These are phyloP conservation scores for Lunasporangiospora selenospora DNA, from an alignment of 192 early-diverging fungal genomes.

Conservation along the genomic window DNA sequence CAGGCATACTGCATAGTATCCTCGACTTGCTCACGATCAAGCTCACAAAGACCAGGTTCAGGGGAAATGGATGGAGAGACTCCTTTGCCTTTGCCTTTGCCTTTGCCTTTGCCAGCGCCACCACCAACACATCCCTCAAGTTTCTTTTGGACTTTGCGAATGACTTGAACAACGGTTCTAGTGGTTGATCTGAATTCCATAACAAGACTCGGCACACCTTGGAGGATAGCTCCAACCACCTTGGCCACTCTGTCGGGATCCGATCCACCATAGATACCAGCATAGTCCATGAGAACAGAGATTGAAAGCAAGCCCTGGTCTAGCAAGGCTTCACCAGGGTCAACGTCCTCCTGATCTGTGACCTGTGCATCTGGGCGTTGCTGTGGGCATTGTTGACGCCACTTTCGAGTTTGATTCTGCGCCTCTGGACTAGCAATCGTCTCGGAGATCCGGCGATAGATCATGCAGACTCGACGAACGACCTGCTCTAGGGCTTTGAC, in stretches of 20 bases:
- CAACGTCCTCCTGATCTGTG: not conserved
- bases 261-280: slow-evolving; percentile 51
- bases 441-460: slow-evolving; percentile 34
- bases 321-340: slow-evolving; percentile 29
- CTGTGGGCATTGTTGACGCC: not conserved
- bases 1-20: slow-evolving; percentile 32
- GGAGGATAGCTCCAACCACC: slow-evolving; percentile 49
- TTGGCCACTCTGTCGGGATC: slow-evolving; percentile 44
- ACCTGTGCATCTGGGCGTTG: not conserved
- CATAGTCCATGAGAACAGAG: slow-evolving; percentile 58
- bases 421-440: slow-evolving; percentile 11
- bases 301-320: slow-evolving; percentile 36
- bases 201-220: slow-evolving; percentile 52
- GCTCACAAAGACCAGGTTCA: not conserved
- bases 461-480: slow-evolving; percentile 37
- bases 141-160: slow-evolving; percentile 51
- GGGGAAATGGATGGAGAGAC: slow-evolving; percentile 11
- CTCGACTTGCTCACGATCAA: slow-evolving; percentile 12
- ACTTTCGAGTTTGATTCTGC: slow-evolving; percentile 11
- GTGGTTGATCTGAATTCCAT: slow-evolving; percentile 53
- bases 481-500: slow-evolving; percentile 38
- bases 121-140: slow-evolving; percentile 37
- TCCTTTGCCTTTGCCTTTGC: slow-evolving; percentile 54
- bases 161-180: slow-evolving; percentile 54
- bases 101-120: slow-evolving; percentile 42